A percentile compares a stretch with the other conserved stretches of the same genome.
Conservation (phyloP, 2,329 filamentous ascomycete species). For the Fusarium sacchari region DNA sequence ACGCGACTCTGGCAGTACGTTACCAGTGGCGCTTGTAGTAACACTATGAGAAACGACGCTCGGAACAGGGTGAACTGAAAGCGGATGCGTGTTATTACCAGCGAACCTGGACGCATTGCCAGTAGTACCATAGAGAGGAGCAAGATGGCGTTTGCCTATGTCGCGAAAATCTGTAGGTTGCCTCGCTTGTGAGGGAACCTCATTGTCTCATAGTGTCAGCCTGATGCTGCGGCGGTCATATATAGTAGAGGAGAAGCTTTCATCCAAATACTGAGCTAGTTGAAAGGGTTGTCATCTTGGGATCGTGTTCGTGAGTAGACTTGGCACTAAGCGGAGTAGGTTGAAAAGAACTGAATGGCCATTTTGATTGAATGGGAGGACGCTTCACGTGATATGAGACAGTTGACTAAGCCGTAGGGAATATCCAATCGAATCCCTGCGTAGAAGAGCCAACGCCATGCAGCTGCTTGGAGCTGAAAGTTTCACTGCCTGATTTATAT, state of each 20-base stretch:
- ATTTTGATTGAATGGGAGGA: accelerated
- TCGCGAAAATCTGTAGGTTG: too few species aligned
- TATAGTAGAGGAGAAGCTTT: background rate
- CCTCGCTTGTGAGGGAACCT: too few species aligned
- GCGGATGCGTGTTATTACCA: too few species aligned
- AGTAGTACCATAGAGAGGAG: too few species aligned
- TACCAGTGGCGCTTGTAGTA: too few species aligned
- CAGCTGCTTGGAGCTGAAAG: background rate
- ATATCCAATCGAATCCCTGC: background rate
- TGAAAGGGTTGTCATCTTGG: background rate
- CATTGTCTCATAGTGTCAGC: too few species aligned
- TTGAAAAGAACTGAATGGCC: background rate
- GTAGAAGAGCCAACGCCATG: background rate
- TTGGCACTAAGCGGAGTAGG: background rate
- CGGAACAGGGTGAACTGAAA: too few species aligned
- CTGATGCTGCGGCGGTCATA: too few species aligned
- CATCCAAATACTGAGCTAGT: background rate
- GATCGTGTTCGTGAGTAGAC: background rate
- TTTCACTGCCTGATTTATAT: background rate
- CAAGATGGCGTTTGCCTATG: too few species aligned
- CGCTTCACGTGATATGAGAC: accelerated
- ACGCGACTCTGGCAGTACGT: too few species aligned
- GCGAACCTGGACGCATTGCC: too few species aligned
- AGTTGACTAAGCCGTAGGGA: background rate
- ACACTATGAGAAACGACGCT: too few species aligned